Percentiles rank a stretch among this genome's conserved stretches.
These are phyloP conservation scores for Pterocarpus santalinus DNA, from an alignment of 306 rosid genomes.

Conservation along the genomic window DNA sequence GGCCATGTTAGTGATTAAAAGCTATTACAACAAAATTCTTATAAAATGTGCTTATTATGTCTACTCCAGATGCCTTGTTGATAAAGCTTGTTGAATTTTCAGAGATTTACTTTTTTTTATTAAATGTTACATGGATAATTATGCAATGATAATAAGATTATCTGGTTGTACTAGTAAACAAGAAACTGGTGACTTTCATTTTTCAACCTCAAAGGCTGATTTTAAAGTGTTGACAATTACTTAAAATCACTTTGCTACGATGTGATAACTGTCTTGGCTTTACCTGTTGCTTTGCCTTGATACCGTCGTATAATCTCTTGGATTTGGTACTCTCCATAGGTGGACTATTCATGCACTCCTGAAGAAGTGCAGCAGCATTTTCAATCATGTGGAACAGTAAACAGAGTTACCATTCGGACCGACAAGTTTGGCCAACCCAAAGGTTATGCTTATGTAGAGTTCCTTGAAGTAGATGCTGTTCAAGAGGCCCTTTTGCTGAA, in stretches of 20 bases:
- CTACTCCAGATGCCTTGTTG: constrained; percentile 4
- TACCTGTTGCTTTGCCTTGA: constrained; percentile 11
- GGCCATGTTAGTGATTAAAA: constrained; percentile 16
- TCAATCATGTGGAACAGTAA: constrained; percentile 80
- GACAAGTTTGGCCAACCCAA: constrained; percentile 87
- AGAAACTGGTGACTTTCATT: not conserved
- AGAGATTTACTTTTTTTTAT: not conserved
- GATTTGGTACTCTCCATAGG: constrained; percentile 54
- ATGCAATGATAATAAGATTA: not conserved
- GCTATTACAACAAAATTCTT: not conserved
- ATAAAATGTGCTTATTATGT: not conserved
- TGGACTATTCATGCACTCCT: constrained; percentile 79
- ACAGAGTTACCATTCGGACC: constrained; percentile 80
- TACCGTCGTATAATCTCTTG: constrained; percentile 2
- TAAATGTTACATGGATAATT: constrained; percentile 8
- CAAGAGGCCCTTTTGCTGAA: constrained; percentile 76
- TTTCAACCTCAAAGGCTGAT: constrained; percentile 23
- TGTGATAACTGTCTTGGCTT: constrained; percentile 20
- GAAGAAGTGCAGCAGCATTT: constrained; percentile 92
- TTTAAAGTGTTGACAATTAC: not conserved
- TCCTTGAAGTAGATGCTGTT: constrained; percentile 76
- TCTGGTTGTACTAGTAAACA: not conserved
- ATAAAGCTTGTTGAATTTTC: not conserved
- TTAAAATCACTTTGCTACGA: not conserved
- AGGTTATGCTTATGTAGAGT: constrained; percentile 88